Conservation (phyloP, 495 filamentous ascomycete species). For the Bacidia gigantensis region DNA sequence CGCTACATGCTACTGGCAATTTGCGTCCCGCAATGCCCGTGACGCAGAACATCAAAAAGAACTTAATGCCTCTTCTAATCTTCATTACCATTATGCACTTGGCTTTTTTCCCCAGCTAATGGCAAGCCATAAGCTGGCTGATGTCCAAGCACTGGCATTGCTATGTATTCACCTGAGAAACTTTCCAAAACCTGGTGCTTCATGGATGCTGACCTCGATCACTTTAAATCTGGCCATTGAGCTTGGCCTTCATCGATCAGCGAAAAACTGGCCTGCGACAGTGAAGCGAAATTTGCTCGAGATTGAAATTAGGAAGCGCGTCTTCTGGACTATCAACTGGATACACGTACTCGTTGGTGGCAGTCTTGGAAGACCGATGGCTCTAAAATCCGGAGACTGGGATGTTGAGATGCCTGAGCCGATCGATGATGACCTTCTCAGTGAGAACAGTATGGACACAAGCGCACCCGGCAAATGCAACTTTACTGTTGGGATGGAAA, state of each 20-base stretch:
- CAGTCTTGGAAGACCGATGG: slow-evolving; percentile 63
- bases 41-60: slow-evolving; percentile 31
- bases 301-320: slow-evolving; percentile 60
- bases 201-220: slow-evolving; percentile 46
- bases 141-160: slow-evolving; percentile 57
- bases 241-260: slow-evolving; percentile 56
- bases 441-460: slow-evolving; percentile 29
- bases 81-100: slow-evolving; percentile 62
- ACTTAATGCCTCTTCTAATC: slow-evolving; percentile 48
- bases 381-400: slow-evolving; percentile 52
- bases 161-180: slow-evolving; percentile 55
- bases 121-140: slow-evolving; percentile 41
- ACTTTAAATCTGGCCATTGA: slow-evolving; percentile 54
- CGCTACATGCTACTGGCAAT: slow-evolving; percentile 63
- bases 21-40: slow-evolving; percentile 47
- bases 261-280: slow-evolving; percentile 44
- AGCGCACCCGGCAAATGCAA: slow-evolving; percentile 42
- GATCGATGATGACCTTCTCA: slow-evolving; percentile 46
- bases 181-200: slow-evolving; percentile 66
- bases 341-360: slow-evolving; percentile 53
- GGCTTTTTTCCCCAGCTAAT: slow-evolving; percentile 51
- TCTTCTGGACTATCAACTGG: slow-evolving; percentile 56
- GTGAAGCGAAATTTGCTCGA: slow-evolving; percentile 38
- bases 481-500: slow-evolving; percentile 48
- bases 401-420: slow-evolving; percentile 61